Evolutionary conservation across 768 basidiomycete genomes (phyloP).

Genomic region (Trametes maxima): DNA sequence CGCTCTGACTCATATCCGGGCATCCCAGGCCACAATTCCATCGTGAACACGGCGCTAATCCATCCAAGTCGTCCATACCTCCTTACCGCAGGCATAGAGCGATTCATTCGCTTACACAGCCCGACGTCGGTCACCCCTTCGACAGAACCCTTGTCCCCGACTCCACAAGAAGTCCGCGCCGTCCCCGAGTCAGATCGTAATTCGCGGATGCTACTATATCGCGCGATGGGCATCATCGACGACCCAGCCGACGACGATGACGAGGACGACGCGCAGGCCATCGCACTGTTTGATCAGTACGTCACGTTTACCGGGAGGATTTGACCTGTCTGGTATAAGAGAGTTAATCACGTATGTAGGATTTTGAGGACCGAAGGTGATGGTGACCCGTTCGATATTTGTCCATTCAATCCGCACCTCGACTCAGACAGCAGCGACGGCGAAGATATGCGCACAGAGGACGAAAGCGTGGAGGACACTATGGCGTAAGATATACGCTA

Average conservation of each 20-base stretch:
- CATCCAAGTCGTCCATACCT: slow-evolving; percentile 72
- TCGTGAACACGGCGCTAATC: slow-evolving; percentile 73
- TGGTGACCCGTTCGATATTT: slow-evolving; percentile 53
- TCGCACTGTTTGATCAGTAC: slow-evolving; percentile 76
- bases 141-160: slow-evolving; percentile 44
- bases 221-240: slow-evolving; percentile 38
- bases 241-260: slow-evolving; percentile 32
- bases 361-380: slow-evolving; percentile 61
- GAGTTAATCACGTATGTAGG: slow-evolving; percentile 37
- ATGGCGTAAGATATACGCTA: background rate
- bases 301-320: slow-evolving; percentile 28
- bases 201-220: slow-evolving; percentile 41
- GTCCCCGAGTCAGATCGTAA: slow-evolving; percentile 40
- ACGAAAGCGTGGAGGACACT: background rate
- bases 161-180: slow-evolving; percentile 50
- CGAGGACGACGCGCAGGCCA: slow-evolving; percentile 50
- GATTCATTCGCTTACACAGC: slow-evolving; percentile 67
- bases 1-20: background rate
- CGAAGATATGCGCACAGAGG: slow-evolving; percentile 15
- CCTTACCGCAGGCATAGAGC: slow-evolving; percentile 75
- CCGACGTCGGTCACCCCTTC: slow-evolving; percentile 57
- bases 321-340: background rate
- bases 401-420: slow-evolving; percentile 32
- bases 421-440: slow-evolving; percentile 29
- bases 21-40: slow-evolving; percentile 65